phyloP scores from a whole-genome alignment of 495 filamentous ascomycete genomes.

The Pyronema domesticum region DNA sequence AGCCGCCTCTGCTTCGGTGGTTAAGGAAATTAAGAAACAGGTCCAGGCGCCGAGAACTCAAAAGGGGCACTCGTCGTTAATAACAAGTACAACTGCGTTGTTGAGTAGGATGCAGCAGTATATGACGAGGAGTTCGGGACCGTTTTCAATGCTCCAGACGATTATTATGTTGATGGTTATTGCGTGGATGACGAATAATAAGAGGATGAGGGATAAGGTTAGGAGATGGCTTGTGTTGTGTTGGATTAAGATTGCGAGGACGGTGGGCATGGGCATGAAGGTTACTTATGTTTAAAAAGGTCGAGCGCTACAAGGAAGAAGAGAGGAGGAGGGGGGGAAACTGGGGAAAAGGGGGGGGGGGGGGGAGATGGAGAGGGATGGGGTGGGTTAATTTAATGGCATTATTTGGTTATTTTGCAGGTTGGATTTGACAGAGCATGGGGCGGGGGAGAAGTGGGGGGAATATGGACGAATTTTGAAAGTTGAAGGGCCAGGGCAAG shows the following conservation, averaged over 20 bases:
- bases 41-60: conserved; percentile 3
- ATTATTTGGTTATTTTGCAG: no score
- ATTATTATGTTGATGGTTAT: conserved; percentile 71
- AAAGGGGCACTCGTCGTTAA: conserved; percentile 38
- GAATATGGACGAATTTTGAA: no score
- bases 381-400: no score
- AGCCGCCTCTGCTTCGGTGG: not conserved
- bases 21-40: no score
- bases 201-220: conserved; percentile 57
- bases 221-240: conserved; percentile 44
- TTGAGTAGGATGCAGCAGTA: conserved; percentile 26
- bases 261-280: conserved; percentile 92
- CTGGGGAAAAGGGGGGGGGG: no score
- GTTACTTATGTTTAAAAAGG: conserved; percentile 69
- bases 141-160: conserved; percentile 41
- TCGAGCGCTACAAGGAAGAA: not conserved
- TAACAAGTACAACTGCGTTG: conserved; percentile 54
- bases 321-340: not conserved
- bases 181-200: conserved; percentile 54
- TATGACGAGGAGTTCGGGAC: conserved; percentile 14
- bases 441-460: no score
- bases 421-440: no score
- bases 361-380: no score
- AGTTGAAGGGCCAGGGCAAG: no score
- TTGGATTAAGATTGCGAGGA: conserved; percentile 71